phyloP scores from a whole-genome alignment of 208 protist genomes.

The Entamoeba invadens region DNA sequence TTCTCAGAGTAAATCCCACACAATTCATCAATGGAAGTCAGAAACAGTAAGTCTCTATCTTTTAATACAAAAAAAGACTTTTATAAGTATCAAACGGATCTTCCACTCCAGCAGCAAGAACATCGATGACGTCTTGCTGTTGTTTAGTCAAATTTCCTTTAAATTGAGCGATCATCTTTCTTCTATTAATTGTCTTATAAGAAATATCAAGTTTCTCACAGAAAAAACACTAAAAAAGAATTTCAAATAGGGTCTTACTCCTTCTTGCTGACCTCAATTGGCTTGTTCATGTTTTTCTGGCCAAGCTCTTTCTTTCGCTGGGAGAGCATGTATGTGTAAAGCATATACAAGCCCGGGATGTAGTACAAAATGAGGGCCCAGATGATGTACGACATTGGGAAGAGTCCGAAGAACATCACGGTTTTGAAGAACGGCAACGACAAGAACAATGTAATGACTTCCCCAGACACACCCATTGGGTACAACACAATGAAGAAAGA shows the following conservation, averaged over 20 bases:
- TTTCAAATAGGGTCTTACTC: background rate
- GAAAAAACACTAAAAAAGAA: too few species aligned
- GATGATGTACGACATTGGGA: background rate
- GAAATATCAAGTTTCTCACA: too few species aligned
- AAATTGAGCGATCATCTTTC: too few species aligned
- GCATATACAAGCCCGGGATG: background rate
- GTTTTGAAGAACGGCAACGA: background rate
- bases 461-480: background rate
- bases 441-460: background rate
- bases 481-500: background rate
- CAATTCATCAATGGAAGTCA: background rate
- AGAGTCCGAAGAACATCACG: background rate
- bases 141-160: too few species aligned
- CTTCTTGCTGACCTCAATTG: background rate
- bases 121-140: too few species aligned
- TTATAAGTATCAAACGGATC: too few species aligned
- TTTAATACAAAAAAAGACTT: too few species aligned
- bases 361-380: background rate
- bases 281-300: background rate
- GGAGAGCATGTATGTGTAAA: background rate
- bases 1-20: background rate
- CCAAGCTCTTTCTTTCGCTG: background rate
- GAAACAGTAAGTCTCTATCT: background rate
- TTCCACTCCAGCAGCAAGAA: too few species aligned
- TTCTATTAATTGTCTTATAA: too few species aligned